Conservation (phyloP, 352 stramenopile species). For the Globisporangium rhizosaccharum region DNA sequence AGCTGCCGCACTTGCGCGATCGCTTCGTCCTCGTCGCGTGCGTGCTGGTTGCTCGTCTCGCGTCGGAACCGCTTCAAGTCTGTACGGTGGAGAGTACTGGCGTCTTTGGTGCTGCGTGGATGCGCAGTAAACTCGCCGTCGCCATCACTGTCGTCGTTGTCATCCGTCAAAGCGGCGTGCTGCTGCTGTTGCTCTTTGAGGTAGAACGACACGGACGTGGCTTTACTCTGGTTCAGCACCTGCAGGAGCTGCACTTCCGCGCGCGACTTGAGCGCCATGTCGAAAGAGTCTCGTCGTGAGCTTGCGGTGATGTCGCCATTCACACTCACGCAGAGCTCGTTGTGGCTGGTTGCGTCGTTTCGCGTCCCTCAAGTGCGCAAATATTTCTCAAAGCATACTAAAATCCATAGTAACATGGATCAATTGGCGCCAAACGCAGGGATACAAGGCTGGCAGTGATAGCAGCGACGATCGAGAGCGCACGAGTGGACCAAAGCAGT, state of each 20-base stretch:
- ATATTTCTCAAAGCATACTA: not conserved
- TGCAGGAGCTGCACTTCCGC: conserved; percentile 48
- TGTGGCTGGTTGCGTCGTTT: not conserved
- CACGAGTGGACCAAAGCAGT: not conserved
- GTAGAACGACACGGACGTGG: conserved; percentile 32
- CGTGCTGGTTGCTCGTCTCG: conserved; percentile 13
- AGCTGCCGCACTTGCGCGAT: conserved; percentile 52
- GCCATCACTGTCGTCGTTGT: conserved; percentile 2
- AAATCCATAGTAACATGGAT: no score
- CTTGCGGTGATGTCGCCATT: no score
- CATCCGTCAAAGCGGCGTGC: not conserved
- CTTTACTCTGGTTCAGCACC: conserved; percentile 45
- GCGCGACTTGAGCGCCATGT: conserved; percentile 36
- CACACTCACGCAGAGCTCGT: no score
- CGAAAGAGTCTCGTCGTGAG: no score
- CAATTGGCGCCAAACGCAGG: no score
- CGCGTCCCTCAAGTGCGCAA: not conserved
- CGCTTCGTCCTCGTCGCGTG: conserved; percentile 33
- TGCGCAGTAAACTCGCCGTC: conserved; percentile 7
- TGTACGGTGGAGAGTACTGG: not conserved
- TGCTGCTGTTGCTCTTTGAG: conserved; percentile 40
- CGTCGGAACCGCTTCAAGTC: not conserved
- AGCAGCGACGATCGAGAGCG: not conserved
- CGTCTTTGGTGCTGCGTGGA: conserved; percentile 1
- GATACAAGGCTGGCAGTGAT: no score